These are phyloP conservation scores for Xylaria bambusicola DNA, from an alignment of 495 filamentous ascomycete genomes.

Conservation along the genomic window DNA sequence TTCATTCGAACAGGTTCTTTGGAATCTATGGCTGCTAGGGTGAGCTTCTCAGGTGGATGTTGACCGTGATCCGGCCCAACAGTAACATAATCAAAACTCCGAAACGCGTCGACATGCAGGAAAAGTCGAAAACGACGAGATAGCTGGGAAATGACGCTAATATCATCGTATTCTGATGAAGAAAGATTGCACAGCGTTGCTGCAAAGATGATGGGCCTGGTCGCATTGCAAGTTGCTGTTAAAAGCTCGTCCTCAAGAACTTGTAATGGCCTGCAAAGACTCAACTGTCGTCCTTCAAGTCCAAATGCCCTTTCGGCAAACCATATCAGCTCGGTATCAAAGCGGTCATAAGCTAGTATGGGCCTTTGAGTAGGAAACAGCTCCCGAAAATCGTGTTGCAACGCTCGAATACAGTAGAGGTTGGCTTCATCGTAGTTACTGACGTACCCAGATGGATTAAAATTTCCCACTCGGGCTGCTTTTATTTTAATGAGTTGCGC, in stretches of 20 bases:
- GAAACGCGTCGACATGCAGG: background rate
- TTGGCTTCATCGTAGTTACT: background rate
- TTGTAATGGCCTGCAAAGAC: background rate
- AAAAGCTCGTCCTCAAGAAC: background rate
- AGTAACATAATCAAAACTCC: slow-evolving; percentile 2
- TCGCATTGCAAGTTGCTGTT: background rate
- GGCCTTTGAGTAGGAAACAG: background rate
- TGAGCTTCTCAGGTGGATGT: background rate
- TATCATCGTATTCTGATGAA: background rate
- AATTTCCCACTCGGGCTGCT: background rate
- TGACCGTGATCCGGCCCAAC: too few species aligned
- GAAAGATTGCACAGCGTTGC: background rate
- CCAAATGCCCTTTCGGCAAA: background rate
- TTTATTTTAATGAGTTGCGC: background rate
- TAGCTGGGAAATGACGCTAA: background rate
- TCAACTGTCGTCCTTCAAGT: background rate
- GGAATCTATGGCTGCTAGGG: background rate
- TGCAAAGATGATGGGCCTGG: background rate
- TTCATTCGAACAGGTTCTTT: background rate
- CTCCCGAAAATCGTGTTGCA: slow-evolving; percentile 1
- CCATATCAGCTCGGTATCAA: background rate
- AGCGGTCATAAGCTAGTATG: background rate
- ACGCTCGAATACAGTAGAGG: slow-evolving; percentile 1
- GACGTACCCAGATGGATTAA: background rate
- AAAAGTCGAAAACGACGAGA: background rate